Conservation (phyloP, 2,329 filamentous ascomycete species). For the Didymella keratinophila region DNA sequence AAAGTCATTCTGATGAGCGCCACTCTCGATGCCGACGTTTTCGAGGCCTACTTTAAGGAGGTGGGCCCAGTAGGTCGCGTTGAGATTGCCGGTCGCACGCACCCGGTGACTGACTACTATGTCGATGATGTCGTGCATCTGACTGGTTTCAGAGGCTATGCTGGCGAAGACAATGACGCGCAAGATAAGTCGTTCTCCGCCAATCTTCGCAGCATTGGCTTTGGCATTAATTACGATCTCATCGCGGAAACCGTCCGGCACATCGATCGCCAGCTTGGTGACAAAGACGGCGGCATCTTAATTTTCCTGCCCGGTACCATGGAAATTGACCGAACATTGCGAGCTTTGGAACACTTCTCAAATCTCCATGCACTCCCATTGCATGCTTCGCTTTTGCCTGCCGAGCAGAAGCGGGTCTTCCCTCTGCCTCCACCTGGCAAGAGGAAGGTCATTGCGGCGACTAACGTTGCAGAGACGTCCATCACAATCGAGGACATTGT, state of each 20-base stretch:
- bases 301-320: conserved; percentile 92
- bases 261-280: conserved; percentile 79
- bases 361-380: conserved; percentile 82
- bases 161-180: conserved; percentile 61
- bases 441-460: conserved; percentile 91
- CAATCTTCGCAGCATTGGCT: conserved; percentile 61
- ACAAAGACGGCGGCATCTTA: conserved; percentile 84
- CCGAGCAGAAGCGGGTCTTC: conserved; percentile 89
- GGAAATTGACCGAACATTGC: conserved; percentile 86
- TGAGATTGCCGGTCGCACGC: conserved; percentile 87
- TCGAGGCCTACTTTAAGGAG: conserved; percentile 81
- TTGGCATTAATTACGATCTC: conserved; percentile 90
- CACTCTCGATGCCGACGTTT: conserved; percentile 87
- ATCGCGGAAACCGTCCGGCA: conserved; percentile 79
- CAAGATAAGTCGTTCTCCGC: conserved; percentile 55
- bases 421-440: conserved; percentile 76
- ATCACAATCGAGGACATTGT: conserved; percentile 99
- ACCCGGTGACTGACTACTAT: conserved; percentile 88
- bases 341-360: conserved; percentile 69
- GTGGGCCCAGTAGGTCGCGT: conserved; percentile 77
- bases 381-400: conserved; percentile 88
- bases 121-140: conserved; percentile 85
- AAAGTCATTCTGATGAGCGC: conserved; percentile 97
- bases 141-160: conserved; percentile 70
- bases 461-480: conserved; percentile 96